Percentiles rank a stretch among this genome's conserved stretches.
Evolutionary conservation across 441 rosid species (phyloP).

Genomic region (Manihot esculenta): DNA sequence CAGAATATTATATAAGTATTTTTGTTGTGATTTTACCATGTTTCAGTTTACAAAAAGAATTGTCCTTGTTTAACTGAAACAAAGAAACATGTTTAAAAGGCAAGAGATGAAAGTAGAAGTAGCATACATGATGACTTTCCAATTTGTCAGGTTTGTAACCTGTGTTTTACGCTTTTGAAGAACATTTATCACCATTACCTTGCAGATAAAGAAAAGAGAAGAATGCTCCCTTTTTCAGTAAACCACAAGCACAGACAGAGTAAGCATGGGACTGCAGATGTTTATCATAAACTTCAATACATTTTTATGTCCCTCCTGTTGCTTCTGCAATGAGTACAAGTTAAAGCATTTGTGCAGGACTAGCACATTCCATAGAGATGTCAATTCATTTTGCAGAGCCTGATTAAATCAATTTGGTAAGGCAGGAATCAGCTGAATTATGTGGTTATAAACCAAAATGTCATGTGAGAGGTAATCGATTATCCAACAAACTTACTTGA

Average conservation of each 20-base stretch:
- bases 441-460: neutral
- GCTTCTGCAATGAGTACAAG: neutral
- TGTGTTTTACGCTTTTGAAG: constrained; percentile 16
- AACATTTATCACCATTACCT: too few relatives aligned
- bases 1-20: too few relatives aligned
- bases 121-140: constrained; percentile 15
- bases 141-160: constrained; percentile 14
- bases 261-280: neutral
- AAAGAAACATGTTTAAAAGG: neutral
- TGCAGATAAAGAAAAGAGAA: neutral
- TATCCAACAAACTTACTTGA: neutral
- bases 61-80: neutral
- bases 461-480: neutral
- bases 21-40: neutral
- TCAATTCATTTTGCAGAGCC: neutral
- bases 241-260: constrained; percentile 3
- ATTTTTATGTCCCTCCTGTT: neutral
- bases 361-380: too few relatives aligned
- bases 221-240: neutral
- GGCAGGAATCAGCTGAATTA: neutral
- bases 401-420: neutral
- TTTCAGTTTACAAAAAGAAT: neutral
- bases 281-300: neutral
- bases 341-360: constrained; percentile 3
- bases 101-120: constrained; percentile 7